Conservation (phyloP, 208 protist genomes). For the Willaertia magna region DNA sequence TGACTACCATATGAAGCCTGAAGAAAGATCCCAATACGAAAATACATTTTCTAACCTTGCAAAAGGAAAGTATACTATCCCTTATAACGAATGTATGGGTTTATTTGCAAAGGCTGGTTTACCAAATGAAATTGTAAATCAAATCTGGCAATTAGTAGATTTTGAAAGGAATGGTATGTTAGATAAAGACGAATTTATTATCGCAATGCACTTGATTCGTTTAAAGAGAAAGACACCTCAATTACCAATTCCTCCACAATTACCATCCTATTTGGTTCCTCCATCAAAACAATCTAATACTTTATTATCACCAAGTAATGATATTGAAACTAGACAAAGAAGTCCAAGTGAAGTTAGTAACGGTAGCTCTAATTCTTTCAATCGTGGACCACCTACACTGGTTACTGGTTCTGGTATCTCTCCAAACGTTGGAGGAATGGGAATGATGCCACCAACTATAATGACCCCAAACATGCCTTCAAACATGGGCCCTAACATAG, state of each 20-base stretch:
- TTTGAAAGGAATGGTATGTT: not conserved
- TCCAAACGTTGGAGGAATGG: not conserved
- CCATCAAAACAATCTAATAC: not conserved
- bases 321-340: not conserved
- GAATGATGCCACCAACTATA: not conserved
- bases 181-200: conserved; percentile 1
- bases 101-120: not conserved
- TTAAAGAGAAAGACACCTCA: not conserved
- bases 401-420: not conserved
- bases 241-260: not conserved
- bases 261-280: not conserved
- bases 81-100: not conserved
- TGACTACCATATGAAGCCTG: not conserved
- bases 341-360: not conserved
- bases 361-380: not conserved
- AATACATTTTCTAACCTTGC: not conserved
- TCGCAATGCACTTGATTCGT: not conserved
- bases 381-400: not conserved
- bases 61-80: not conserved
- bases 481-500: not conserved
- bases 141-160: not conserved
- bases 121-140: not conserved
- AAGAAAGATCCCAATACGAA: not conserved
- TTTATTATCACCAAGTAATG: not conserved
- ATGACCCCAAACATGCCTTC: not conserved